These are phyloP conservation scores for Cystobasidium pallidum DNA, from an alignment of 1,284 basidiomycete genomes.

Conservation along the genomic window DNA sequence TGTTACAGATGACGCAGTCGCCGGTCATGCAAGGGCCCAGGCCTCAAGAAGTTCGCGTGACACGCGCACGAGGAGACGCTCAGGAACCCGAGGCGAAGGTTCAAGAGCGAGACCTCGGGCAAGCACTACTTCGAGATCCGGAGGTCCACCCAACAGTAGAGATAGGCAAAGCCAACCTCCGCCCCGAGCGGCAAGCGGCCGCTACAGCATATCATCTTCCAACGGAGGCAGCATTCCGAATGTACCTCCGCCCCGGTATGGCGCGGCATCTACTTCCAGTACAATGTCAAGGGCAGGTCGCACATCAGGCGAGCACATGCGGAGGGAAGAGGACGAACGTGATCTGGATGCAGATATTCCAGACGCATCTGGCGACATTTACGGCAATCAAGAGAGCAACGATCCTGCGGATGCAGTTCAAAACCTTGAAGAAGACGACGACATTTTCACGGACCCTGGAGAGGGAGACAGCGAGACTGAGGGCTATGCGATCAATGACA, in stretches of 20 bases:
- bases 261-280: slow-evolving; percentile 8
- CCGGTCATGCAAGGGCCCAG: background rate
- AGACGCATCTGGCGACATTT: slow-evolving; percentile 29
- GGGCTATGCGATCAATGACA: slow-evolving; percentile 17
- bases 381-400: slow-evolving; percentile 17
- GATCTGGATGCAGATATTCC: slow-evolving; percentile 43
- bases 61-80: slow-evolving; percentile 7
- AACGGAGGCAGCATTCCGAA: slow-evolving; percentile 22
- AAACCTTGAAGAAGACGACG: slow-evolving; percentile 29
- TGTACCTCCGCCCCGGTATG: slow-evolving; percentile 22
- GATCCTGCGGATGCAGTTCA: slow-evolving; percentile 21
- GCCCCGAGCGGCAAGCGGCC: slow-evolving; percentile 15
- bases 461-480: slow-evolving; percentile 11
- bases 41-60: background rate
- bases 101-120: slow-evolving; percentile 15
- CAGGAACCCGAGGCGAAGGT: slow-evolving; percentile 12
- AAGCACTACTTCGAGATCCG: slow-evolving; percentile 16
- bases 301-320: background rate
- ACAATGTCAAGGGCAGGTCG: slow-evolving; percentile 24
- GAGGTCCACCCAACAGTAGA: slow-evolving; percentile 12
- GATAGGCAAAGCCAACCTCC: slow-evolving; percentile 6
- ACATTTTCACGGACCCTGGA: slow-evolving; percentile 36
- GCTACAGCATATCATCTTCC: slow-evolving; percentile 28
- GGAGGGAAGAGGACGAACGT: slow-evolving; percentile 7
- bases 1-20: background rate